Evolutionary conservation across 805 yeast genomes (phyloP).

Genomic region (Clavispora asparagi): DNA sequence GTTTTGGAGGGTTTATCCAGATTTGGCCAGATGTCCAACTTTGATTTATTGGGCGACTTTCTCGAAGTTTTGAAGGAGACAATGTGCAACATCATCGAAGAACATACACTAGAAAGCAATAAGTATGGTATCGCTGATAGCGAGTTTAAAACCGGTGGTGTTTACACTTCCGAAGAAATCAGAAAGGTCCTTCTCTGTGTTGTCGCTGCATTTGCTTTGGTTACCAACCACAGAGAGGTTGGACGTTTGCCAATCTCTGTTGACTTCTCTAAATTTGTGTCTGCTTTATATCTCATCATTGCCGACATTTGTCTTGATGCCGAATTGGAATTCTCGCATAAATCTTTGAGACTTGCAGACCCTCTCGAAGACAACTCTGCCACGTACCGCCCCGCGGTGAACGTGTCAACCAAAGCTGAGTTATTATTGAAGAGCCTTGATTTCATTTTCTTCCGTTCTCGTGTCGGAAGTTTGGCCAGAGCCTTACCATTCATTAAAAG

Average conservation of each 20-base stretch:
- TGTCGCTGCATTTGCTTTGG: conserved; percentile 83
- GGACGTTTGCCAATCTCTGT: conserved; percentile 57
- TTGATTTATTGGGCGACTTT: conserved; percentile 89
- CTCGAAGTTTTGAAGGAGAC: conserved; percentile 84
- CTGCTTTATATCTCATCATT: conserved; percentile 64
- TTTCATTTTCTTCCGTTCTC: conserved; percentile 71
- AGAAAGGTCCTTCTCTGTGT: conserved; percentile 78
- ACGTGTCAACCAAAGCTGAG: conserved; percentile 86
- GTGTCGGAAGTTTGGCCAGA: conserved; percentile 59
- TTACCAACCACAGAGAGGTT: conserved; percentile 58
- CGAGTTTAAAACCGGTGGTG: conserved; percentile 23
- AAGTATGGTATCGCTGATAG: conserved; percentile 14
- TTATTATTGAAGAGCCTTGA: conserved; percentile 73
- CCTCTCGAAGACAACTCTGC: conserved; percentile 46
- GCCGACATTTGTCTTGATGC: conserved; percentile 70
- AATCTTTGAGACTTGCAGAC: conserved; percentile 73
- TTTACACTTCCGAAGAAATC: conserved; percentile 38
- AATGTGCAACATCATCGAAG: conserved; percentile 47
- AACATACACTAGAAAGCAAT: conserved; percentile 35
- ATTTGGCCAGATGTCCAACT: conserved; percentile 88
- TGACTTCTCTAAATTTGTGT: conserved; percentile 77
- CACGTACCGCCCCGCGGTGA: conserved; percentile 62
- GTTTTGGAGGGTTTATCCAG: conserved; percentile 88
- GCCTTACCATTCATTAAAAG: conserved; percentile 82
- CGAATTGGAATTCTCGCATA: conserved; percentile 81